Evolutionary conservation across 495 filamentous ascomycete genomes (phyloP).

Genomic region (Elasticomyces elasticus): DNA sequence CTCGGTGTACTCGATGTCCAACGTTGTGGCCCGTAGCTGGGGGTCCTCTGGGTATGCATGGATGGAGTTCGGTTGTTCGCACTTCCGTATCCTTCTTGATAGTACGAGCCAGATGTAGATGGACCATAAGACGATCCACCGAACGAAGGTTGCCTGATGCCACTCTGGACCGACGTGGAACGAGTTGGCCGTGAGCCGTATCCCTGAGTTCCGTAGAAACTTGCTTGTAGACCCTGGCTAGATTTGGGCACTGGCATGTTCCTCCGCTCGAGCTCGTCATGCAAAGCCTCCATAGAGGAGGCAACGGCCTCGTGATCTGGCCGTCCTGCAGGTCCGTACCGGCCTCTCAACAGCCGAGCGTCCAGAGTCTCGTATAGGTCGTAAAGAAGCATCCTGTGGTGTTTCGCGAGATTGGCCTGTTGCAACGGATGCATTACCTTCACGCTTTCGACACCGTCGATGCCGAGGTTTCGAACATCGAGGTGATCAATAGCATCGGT

Average conservation of each 20-base stretch:
- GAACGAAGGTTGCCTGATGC: neutral
- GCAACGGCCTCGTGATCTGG: neutral
- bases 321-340: neutral
- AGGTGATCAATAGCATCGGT: conserved; percentile 4
- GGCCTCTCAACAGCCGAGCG: neutral
- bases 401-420: conserved; percentile 3
- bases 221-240: neutral
- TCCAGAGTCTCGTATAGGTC: neutral
- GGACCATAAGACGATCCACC: neutral
- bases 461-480: neutral
- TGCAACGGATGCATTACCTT: conserved; percentile 7
- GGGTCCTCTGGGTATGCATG: neutral
- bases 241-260: neutral
- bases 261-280: neutral
- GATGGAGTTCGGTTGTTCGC: neutral
- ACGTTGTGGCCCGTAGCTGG: neutral
- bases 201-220: neutral
- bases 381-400: neutral
- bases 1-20: neutral
- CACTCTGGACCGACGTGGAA: neutral
- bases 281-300: neutral
- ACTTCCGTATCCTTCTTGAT: neutral
- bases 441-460: neutral
- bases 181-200: neutral
- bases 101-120: neutral